Conservation (phyloP, 331 rosid genomes). For the Arachis monticola region DNA sequence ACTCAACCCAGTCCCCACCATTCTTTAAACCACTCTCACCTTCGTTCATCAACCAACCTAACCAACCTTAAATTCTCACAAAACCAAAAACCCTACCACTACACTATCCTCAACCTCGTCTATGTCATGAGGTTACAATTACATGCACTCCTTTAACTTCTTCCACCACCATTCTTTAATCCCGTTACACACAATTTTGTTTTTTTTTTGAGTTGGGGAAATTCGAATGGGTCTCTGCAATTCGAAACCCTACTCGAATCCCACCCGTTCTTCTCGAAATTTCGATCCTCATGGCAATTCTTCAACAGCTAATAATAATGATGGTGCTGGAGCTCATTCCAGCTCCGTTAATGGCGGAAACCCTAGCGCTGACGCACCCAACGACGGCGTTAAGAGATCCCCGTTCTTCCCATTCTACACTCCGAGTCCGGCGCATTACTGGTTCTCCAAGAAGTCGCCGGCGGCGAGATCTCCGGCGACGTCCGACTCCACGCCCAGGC, state of each 20-base stretch:
- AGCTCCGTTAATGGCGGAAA: constrained; percentile 39
- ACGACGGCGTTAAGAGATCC: constrained; percentile 53
- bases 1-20: background rate
- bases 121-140: background rate
- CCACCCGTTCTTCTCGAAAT: constrained; percentile 32
- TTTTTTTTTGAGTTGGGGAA: constrained; percentile 18
- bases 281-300: constrained; percentile 34
- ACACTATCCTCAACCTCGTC: background rate
- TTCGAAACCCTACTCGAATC: constrained; percentile 59
- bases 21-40: background rate
- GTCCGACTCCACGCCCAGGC: constrained; percentile 59
- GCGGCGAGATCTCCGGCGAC: constrained; percentile 58
- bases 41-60: constrained; percentile 1
- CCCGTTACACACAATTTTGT: constrained; percentile 7
- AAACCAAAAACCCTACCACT: background rate
- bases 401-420: constrained; percentile 64
- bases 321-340: constrained; percentile 27
- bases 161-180: background rate
- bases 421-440: constrained; percentile 70
- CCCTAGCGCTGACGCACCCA: constrained; percentile 27
- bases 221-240: constrained; percentile 67
- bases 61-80: constrained; percentile 5
- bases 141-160: background rate
- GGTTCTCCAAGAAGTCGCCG: constrained; percentile 72
- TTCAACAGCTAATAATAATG: constrained; percentile 18